Evolutionary conservation across 768 basidiomycete species (phyloP).

Genomic region (Suillus discolor): DNA sequence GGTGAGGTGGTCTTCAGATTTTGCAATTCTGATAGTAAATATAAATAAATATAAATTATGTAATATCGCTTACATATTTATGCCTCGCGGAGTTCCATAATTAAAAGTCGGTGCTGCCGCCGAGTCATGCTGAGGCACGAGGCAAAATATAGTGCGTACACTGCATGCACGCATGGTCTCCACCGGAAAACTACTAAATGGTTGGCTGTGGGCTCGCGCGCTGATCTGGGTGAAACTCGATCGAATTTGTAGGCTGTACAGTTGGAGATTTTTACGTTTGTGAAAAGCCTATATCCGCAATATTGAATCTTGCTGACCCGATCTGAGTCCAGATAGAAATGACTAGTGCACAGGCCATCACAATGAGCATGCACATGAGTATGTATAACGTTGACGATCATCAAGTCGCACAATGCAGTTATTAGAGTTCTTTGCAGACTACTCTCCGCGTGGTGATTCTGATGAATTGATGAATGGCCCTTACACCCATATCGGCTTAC

Average conservation of each 20-base stretch:
- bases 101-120: neutral
- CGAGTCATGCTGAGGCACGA: too few relatives aligned
- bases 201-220: neutral
- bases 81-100: neutral
- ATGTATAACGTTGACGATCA: neutral
- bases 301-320: neutral
- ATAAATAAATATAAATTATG: neutral
- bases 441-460: neutral
- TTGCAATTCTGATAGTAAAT: neutral
- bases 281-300: neutral
- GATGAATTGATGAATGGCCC: too few relatives aligned
- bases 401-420: neutral
- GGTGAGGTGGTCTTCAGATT: too few relatives aligned
- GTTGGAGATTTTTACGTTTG: neutral
- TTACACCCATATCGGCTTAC: too few relatives aligned
- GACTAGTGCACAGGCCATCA: too few relatives aligned
- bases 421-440: neutral
- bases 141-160: neutral
- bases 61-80: neutral
- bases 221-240: neutral
- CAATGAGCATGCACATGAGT: too few relatives aligned
- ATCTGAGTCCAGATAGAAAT: neutral
- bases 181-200: neutral
- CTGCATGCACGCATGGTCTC: neutral
- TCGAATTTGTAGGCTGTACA: neutral